Evolutionary conservation across 148 eudicot genomes (phyloP).

Genomic region (Beta vulgaris): DNA sequence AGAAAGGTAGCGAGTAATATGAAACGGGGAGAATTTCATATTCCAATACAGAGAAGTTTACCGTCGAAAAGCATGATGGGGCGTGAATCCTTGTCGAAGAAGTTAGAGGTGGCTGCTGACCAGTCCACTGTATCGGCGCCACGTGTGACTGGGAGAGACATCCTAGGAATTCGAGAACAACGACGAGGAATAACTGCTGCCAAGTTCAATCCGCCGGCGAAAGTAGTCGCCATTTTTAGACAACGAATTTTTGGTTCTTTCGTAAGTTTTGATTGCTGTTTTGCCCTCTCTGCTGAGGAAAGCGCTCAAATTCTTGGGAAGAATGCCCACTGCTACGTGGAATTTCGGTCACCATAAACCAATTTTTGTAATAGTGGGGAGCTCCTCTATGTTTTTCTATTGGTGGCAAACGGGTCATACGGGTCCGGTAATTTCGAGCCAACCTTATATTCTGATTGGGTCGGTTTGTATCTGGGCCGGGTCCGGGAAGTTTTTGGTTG

Average conservation of each 20-base stretch:
- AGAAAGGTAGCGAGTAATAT: too few species aligned
- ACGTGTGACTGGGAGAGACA: constrained; percentile 23
- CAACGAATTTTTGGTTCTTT: not conserved
- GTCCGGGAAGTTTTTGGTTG: too few species aligned
- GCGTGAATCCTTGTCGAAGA: constrained; percentile 69
- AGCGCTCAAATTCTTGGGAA: too few species aligned
- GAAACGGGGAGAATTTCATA: too few species aligned
- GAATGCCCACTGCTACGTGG: too few species aligned
- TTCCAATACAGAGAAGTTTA: not conserved
- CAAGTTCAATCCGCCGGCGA: constrained; percentile 12
- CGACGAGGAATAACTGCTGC: constrained; percentile 14
- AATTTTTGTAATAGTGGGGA: too few species aligned
- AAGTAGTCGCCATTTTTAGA: constrained; percentile 11
- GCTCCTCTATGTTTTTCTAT: too few species aligned
- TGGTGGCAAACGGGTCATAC: too few species aligned
- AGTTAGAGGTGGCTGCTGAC: constrained; percentile 55
- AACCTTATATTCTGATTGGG: too few species aligned
- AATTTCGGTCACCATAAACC: constrained; percentile 14
- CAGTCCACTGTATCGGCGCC: constrained; percentile 42
- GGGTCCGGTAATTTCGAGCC: too few species aligned
- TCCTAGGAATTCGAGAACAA: not conserved
- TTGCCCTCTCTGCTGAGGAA: too few species aligned
- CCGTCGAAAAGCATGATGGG: constrained; percentile 99
- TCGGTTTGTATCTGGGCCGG: too few species aligned
- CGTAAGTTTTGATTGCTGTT: not conserved